Evolutionary conservation across 139 green algal species (phyloP), one percentile per base, ranked within the genome.

Genomic region (Micractinium sp.): DNA sequence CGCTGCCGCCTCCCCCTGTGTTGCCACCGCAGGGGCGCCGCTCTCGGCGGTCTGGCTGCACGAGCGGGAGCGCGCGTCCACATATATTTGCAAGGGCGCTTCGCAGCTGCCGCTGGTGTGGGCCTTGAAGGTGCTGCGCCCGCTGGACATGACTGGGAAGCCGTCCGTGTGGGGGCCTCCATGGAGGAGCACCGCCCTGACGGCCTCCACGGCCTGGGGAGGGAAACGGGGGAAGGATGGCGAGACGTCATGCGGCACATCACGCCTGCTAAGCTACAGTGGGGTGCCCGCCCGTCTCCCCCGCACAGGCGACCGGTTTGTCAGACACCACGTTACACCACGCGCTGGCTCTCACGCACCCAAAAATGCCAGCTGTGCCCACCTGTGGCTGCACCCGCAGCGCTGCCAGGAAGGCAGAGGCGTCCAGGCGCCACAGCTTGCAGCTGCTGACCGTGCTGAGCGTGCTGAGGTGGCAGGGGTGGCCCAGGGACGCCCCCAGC

Each of bases 341-440:
- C 29, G 66, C 71, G 4, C 5, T 38, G 9, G 73, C n/a, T 41
- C 15, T n/a, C 73, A 20, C 41, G 79, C 79, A 36, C 13, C 29
- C 5, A 69, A 23, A 9, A 9, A 35, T 63, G 38, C 18, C 3
- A 0, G 7, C 19, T 9, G 31, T 36, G 38, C 77, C 38, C 75
- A 86, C 81, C 56, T 86, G 60, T 12, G 56, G 81, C 19, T 66
- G 60, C 22, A 23, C 7, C 7, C 81, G 81, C 56, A 86, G 81
- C 33, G 81, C 81, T 14, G 56, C 33, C 19, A 20, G 19, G 7
- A 86, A 27, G 60, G 69, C 81, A 0, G 81, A 60, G 1, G 81
- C 56, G 18, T 66, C 56, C 20, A 86, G 56, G 56, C 81, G 81
- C 81, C 81, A 86, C 81, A 86, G 81, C 56, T 9, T 86, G 81